Percentiles rank a stretch among this genome's conserved stretches.
These are phyloP conservation scores for Sparassis latifolia DNA, from an alignment of 1,284 basidiomycete genomes.

Conservation along the genomic window DNA sequence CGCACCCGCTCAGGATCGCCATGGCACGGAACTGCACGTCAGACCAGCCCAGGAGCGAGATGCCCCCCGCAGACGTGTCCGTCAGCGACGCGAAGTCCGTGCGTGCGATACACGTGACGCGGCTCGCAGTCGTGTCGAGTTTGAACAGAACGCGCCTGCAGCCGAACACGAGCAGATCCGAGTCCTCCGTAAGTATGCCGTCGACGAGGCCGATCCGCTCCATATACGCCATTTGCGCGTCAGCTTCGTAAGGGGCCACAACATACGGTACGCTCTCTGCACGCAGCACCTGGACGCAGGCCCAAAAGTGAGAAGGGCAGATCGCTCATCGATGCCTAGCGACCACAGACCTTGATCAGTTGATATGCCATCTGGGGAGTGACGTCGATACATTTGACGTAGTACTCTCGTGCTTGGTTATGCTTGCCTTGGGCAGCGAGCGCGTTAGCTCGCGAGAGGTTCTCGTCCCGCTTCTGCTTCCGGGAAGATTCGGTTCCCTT, in stretches of 20 bases:
- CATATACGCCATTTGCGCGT: constrained; percentile 93
- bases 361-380: constrained; percentile 98
- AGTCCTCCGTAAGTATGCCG: constrained; percentile 96
- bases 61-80: constrained; percentile 45
- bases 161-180: constrained; percentile 95
- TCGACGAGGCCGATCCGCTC: constrained; percentile 82
- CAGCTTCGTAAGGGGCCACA: constrained; percentile 98
- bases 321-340: too few relatives aligned
- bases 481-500: constrained; percentile 83
- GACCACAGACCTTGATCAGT: constrained; percentile 78
- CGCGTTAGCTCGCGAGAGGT: constrained; percentile 62
- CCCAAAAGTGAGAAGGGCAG: too few relatives aligned
- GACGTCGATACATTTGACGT: constrained; percentile 90
- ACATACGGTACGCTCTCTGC: constrained; percentile 80
- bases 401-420: constrained; percentile 80
- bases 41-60: constrained; percentile 85
- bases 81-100: constrained; percentile 68
- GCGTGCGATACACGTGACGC: constrained; percentile 78
- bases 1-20: constrained; percentile 97
- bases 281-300: constrained; percentile 59
- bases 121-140: constrained; percentile 68
- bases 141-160: constrained; percentile 86
- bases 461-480: constrained; percentile 63
- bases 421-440: constrained; percentile 75
- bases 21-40: constrained; percentile 88